These are phyloP conservation scores for Colletotrichum lupini DNA, from an alignment of 2,329 filamentous ascomycete genomes.

Conservation along the genomic window DNA sequence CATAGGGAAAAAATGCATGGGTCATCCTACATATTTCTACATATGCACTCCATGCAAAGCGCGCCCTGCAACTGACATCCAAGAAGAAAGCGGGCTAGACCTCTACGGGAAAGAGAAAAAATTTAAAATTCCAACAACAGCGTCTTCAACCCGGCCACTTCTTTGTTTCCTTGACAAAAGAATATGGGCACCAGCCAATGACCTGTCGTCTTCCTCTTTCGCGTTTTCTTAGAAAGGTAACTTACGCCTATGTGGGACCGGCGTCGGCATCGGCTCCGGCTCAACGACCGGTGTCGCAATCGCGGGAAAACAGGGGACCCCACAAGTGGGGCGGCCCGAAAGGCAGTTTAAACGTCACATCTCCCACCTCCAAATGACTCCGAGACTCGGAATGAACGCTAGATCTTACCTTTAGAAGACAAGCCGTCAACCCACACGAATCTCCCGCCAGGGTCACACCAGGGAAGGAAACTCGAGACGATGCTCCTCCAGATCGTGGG, in stretches of 20 bases:
- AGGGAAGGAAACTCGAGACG: neutral
- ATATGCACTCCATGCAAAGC: neutral
- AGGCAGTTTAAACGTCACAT: neutral
- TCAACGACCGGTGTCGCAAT: neutral
- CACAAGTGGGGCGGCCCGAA: neutral
- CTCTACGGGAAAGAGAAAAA: no score
- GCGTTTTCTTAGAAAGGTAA: neutral
- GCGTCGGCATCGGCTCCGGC: neutral
- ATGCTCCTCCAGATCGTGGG: neutral
- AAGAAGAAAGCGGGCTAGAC: no score
- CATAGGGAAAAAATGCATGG: no score
- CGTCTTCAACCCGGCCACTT: neutral
- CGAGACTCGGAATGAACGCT: neutral
- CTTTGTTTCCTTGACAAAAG: neutral
- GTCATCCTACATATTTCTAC: no score
- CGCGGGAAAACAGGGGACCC: neutral
- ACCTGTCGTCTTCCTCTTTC: no score
- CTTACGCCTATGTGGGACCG: neutral
- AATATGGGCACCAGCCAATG: neutral
- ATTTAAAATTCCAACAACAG: neutral
- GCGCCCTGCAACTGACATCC: neutral
- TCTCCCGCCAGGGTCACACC: no score
- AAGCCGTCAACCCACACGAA: neutral
- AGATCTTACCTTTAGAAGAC: neutral
- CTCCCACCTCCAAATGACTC: neutral